Conservation (phyloP, 164 flowering plant species). For the Nelumbo lutea region DNA sequence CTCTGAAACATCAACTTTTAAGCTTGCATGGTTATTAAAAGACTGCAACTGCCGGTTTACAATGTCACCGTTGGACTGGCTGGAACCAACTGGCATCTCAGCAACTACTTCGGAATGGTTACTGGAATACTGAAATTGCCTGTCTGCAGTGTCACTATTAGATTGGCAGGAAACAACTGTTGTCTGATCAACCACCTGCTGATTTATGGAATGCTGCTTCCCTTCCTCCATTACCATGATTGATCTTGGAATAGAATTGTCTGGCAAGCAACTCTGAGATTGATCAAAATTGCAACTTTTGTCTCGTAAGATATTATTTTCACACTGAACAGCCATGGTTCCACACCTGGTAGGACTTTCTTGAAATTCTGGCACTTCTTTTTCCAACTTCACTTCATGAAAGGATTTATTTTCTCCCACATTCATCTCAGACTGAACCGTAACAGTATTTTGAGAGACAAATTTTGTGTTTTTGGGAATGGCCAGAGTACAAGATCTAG, state of each 20-base stretch:
- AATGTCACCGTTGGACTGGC: constrained; percentile 16
- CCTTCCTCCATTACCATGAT: constrained; percentile 29
- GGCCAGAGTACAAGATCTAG: constrained; percentile 9
- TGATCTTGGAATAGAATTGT: constrained; percentile 19
- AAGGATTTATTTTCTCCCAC: constrained; percentile 18
- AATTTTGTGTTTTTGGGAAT: constrained; percentile 10
- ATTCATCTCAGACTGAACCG: constrained; percentile 11
- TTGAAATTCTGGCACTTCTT: constrained; percentile 15
- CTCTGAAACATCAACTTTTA: constrained; percentile 44
- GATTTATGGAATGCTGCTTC: constrained; percentile 25
- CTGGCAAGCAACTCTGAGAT: constrained; percentile 20
- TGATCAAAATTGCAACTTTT: constrained; percentile 1
- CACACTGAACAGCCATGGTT: constrained; percentile 16
- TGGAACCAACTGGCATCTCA: constrained; percentile 15
- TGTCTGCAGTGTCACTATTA: constrained; percentile 17
- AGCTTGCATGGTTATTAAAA: constrained; percentile 19
- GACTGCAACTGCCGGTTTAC: constrained; percentile 23
- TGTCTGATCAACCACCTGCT: constrained; percentile 20
- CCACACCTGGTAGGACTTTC: constrained; percentile 19
- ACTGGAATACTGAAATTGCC: constrained; percentile 20
- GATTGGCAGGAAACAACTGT: constrained; percentile 15
- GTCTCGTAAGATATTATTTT: constrained; percentile 10
- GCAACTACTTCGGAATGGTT: constrained; percentile 15
- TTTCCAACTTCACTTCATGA: constrained; percentile 10
- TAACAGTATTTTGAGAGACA: constrained; percentile 12